Base-by-base conservation (phyloP, 768 basidiomycete species). In the Termitomyces sp. region DNA sequence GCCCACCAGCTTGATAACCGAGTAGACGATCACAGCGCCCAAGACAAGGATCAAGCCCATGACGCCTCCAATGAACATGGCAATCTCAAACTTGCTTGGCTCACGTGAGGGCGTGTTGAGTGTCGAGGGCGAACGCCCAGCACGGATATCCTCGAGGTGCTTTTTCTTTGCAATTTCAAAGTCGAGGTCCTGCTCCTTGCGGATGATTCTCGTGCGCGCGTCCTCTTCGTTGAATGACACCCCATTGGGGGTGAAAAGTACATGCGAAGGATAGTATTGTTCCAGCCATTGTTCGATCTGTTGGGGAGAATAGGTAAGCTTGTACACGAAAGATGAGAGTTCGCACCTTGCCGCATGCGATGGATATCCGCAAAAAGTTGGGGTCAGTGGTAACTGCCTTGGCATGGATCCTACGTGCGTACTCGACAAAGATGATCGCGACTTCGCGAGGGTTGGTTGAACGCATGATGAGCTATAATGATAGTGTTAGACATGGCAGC, bases 231-330 rank as follows among this genome's bases (percentile, higher is more conserved):
- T 72, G 58, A 82, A 75, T 2, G 68, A 60, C 27, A 60, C 39
- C 44, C 62, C 49, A 54, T 63, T 52, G 56, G 63, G 44, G 55
- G 58, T 46, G 62, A 81, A 60, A 5, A 68, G 67, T 41, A 99
- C 82, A 76, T 96, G 97, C 3, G 94, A 91, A 2, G 96, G 96
- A 73, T 91, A 99, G 69, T 95, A 79, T 61, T 86, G 89, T 70
- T 98, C 96, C 54, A 76, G 85, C 96, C 96, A 98, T 71, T 86
- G 84, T 63, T 98, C 95, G 68, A 98, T 91, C 92, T 87, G 63
- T 36, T 7, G 36, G 31, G 9, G 5, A 29, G 59, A 55, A 58
- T 45, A 10, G 15, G 50, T 57, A 48, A 57, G 58, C 23, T 60
- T 35, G 44, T 52, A 38, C 22, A n/a, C 32, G 42, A 33, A 46